Evolutionary conservation across 139 green algal genomes (phyloP), one percentile per base, ranked within the genome.

Genomic region (Chlamydomonas sphaeroides): DNA sequence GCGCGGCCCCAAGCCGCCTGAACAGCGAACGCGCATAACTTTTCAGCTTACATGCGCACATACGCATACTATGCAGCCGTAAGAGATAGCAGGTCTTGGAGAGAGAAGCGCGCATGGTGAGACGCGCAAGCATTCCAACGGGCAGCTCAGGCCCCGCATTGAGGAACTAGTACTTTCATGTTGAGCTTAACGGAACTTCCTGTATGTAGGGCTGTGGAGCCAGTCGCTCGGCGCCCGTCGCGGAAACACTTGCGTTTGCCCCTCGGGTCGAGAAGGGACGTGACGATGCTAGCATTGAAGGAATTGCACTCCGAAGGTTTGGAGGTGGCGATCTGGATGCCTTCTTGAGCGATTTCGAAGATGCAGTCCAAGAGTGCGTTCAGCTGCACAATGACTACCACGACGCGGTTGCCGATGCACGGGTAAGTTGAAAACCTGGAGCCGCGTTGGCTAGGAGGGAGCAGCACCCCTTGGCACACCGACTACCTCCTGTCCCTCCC

Each of bases 321-420:
- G 72, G 72, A 26, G 8, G 68, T 23, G 5, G 2, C 41, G 57
- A n/a, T 30, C 68, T 69, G 35, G 72, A 80, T 39, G 38, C 30
- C 28, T 69, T 80, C 38, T 80, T 80, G 14, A 23, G 17, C 1
- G 72, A 80, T 3, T 80, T 69, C 26, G 72, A 80, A 57, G 61
- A 3, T 18, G 57, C 56, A 15, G 30, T 68, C 10, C 57, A 56
- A 28, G 39, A 23, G 1, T 35, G 68, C 4, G 57, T 80, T 3
- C 41, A 39, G 20, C 53, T 69, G 0, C 57, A 59, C 53, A 80
- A 80, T 32, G 30, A 28, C 4, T 15, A 57, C 5, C 23, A 68
- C 5, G 72, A 80, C 14, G 72, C 56, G 1, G 5, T 69, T 11
- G 32, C 25, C 14, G 56, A 80, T 1, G 35, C 28, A 10, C 67